Evolutionary conservation across 257 asterid species (phyloP).

Genomic region (Euphrasia confusa): DNA sequence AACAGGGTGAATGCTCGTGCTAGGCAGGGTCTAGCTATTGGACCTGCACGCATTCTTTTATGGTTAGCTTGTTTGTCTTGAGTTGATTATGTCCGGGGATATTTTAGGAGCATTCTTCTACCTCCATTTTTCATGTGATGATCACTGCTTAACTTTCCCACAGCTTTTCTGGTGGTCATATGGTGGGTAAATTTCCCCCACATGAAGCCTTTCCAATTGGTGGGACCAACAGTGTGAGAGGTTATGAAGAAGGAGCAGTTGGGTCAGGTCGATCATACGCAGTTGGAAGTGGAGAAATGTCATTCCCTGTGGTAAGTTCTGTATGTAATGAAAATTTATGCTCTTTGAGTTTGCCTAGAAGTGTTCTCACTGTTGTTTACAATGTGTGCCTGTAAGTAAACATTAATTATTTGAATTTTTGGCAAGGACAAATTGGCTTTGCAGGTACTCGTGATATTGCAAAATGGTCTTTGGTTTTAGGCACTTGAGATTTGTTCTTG

Average conservation of each 20-base stretch:
- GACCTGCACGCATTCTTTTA: slow-evolving; percentile 65
- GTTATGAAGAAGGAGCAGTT: slow-evolving; percentile 96
- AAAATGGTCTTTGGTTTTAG: background rate
- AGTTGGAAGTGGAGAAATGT: slow-evolving; percentile 87
- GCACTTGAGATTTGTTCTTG: background rate
- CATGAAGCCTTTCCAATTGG: slow-evolving; percentile 98
- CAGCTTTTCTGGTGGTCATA: slow-evolving; percentile 89
- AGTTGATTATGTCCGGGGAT: slow-evolving; percentile 10
- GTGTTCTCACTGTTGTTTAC: background rate
- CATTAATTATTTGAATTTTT: too few relatives aligned
- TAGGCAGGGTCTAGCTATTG: slow-evolving; percentile 71
- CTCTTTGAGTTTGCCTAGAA: slow-evolving; percentile 10
- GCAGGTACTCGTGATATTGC: slow-evolving; percentile 36
- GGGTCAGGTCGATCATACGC: slow-evolving; percentile 88
- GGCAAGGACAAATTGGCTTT: background rate
- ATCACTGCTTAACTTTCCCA: slow-evolving; percentile 16
- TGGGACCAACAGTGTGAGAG: slow-evolving; percentile 94
- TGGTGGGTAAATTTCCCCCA: slow-evolving; percentile 89
- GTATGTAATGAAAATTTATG: background rate
- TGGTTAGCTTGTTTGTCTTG: slow-evolving; percentile 43
- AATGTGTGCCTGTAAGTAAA: background rate
- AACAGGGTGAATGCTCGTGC: slow-evolving; percentile 88
- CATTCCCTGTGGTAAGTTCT: slow-evolving; percentile 76
- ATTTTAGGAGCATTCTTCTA: background rate
- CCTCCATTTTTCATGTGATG: slow-evolving; percentile 19